A percentile compares a stretch with the other conserved stretches of the same genome.
Evolutionary conservation across 164 flowering plant genomes (phyloP).

Genomic region (Aristolochia fimbriata): DNA sequence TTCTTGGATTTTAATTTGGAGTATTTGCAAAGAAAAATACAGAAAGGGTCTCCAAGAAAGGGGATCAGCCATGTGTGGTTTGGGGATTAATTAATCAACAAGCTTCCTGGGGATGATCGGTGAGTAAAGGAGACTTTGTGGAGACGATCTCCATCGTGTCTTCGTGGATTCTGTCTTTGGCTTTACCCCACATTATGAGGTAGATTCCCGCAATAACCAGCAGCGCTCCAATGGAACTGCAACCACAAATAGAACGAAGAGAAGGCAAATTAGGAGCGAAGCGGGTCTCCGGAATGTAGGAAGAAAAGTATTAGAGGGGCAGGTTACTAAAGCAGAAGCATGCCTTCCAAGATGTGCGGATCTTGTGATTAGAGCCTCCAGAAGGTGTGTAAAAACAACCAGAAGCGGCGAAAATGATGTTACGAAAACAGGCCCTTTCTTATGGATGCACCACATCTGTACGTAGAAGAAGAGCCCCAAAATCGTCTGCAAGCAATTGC

Average conservation of each 20-base stretch:
- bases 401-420: slow-evolving; percentile 16
- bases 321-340: neutral
- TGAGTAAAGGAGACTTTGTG: neutral
- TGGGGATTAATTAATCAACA: too few relatives aligned
- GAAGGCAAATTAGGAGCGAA: too few relatives aligned
- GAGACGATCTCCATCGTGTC: neutral
- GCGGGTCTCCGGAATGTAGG: too few relatives aligned
- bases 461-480: slow-evolving; percentile 11
- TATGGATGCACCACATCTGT: slow-evolving; percentile 16
- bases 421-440: slow-evolving; percentile 16
- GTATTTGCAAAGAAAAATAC: too few relatives aligned
- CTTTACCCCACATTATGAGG: slow-evolving; percentile 21
- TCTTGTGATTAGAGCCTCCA: slow-evolving; percentile 9
- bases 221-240: slow-evolving; percentile 15
- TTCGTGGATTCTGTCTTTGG: slow-evolving; percentile 6
- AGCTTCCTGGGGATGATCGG: too few relatives aligned
- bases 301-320: too few relatives aligned
- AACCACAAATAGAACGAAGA: neutral
- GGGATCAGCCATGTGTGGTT: too few relatives aligned
- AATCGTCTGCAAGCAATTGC: too few relatives aligned
- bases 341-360: slow-evolving; percentile 11
- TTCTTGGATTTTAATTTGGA: too few relatives aligned
- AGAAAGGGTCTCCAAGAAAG: too few relatives aligned
- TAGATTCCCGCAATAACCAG: slow-evolving; percentile 13
- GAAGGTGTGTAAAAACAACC: slow-evolving; percentile 15